These are phyloP conservation scores for Boletus reticulatus DNA, from an alignment of 768 basidiomycete species.

Conservation along the genomic window DNA sequence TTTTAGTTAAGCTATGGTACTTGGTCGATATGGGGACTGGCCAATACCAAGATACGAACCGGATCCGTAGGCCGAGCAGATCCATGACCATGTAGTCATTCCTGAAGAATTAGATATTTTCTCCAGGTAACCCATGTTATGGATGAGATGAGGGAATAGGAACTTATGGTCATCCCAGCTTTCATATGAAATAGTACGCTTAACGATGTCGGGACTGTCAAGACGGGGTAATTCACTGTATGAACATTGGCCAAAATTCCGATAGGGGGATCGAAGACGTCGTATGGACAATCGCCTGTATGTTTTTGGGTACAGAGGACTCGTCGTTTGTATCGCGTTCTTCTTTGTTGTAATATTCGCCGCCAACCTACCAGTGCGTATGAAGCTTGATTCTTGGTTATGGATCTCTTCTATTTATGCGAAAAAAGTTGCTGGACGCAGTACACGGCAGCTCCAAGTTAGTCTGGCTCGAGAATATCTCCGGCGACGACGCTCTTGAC, in stretches of 20 bases:
- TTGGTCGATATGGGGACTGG: not conserved
- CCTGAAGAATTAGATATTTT: no score
- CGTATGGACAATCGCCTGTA: not conserved
- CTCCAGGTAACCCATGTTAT: not conserved
- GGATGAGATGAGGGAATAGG: not conserved
- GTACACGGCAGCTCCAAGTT: no score
- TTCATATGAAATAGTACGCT: not conserved
- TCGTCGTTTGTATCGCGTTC: not conserved
- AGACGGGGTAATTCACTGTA: not conserved
- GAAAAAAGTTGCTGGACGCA: no score
- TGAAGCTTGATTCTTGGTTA: no score
- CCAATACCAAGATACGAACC: not conserved
- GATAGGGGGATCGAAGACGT: not conserved
- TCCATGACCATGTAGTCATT: slow-evolving; percentile 17
- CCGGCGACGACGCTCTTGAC: slow-evolving; percentile 62
- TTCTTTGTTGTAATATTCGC: not conserved
- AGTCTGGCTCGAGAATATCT: no score
- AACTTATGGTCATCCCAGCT: not conserved
- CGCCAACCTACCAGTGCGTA: no score
- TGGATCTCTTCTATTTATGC: no score
- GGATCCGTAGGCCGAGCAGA: slow-evolving; percentile 4
- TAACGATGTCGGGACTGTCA: not conserved
- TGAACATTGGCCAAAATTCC: not conserved
- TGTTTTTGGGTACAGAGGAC: not conserved
- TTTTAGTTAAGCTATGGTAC: slow-evolving; percentile 20